Percentiles rank a stretch among this genome's conserved stretches.
Evolutionary conservation across 768 basidiomycete species (phyloP).

Genomic region (Megacollybia marginata): DNA sequence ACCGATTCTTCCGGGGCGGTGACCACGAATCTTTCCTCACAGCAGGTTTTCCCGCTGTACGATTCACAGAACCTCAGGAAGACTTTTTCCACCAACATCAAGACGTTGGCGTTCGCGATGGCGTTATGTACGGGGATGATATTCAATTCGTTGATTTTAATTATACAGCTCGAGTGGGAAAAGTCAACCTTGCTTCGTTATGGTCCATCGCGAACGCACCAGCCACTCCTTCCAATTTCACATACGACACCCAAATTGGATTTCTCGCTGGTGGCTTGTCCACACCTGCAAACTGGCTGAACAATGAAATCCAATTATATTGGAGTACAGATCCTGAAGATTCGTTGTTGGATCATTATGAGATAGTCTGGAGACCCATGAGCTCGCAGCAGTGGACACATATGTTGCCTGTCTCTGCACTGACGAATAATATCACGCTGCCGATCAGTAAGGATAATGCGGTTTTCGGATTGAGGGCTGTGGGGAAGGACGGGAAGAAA

Average conservation of each 20-base stretch:
- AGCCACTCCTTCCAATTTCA: slow-evolving; percentile 41
- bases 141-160: slow-evolving; percentile 46
- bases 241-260: slow-evolving; percentile 34
- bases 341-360: slow-evolving; percentile 35
- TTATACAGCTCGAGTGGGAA: slow-evolving; percentile 41
- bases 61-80: slow-evolving; percentile 52
- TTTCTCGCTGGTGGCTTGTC: slow-evolving; percentile 23
- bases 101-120: slow-evolving; percentile 40
- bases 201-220: slow-evolving; percentile 53
- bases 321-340: slow-evolving; percentile 37
- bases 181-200: slow-evolving; percentile 42
- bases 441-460: slow-evolving; percentile 44
- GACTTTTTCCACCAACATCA: slow-evolving; percentile 55
- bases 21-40: slow-evolving; percentile 47
- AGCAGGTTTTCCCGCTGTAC: slow-evolving; percentile 43
- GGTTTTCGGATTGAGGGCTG: slow-evolving; percentile 39
- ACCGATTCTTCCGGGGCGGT: slow-evolving; percentile 50
- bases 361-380: slow-evolving; percentile 44
- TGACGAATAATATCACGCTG: slow-evolving; percentile 32
- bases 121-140: slow-evolving; percentile 50
- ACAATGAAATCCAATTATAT: slow-evolving; percentile 44
- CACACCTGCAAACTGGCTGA: slow-evolving; percentile 27
- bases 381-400: slow-evolving; percentile 41
- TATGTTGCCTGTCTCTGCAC: slow-evolving; percentile 38
- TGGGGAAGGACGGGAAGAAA: slow-evolving; percentile 43